Evolutionary conservation across 331 rosid genomes (phyloP).

Genomic region (Acacia concinna): DNA sequence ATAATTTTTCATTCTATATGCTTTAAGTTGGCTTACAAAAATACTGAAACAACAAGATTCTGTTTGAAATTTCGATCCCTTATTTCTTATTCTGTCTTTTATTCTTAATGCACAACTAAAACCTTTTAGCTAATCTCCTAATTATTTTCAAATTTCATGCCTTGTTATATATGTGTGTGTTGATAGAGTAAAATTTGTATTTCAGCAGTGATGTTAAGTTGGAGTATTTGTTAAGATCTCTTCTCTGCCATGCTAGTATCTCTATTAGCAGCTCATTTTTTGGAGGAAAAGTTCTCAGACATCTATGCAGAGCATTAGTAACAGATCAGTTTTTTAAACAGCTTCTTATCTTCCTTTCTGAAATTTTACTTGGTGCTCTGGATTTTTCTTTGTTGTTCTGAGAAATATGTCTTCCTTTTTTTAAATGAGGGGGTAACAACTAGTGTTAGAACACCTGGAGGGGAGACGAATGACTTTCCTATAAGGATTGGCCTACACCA

Average conservation of each 20-base stretch:
- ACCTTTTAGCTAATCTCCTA: background rate
- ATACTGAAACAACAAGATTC: background rate
- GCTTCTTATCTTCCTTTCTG: background rate
- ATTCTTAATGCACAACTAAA: background rate
- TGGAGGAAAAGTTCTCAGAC: background rate
- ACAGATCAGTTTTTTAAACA: background rate
- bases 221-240: constrained; percentile 4
- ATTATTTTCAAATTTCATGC: background rate
- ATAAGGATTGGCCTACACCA: too few relatives aligned
- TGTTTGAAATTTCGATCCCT: background rate
- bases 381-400: background rate
- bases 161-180: background rate
- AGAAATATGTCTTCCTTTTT: background rate
- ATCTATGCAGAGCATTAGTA: background rate
- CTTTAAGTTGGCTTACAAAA: constrained; percentile 1
- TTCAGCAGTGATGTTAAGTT: background rate
- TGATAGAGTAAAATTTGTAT: background rate
- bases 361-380: background rate
- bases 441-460: too few relatives aligned
- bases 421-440: too few relatives aligned
- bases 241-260: constrained; percentile 4
- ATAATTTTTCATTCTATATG: background rate
- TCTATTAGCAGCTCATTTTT: background rate
- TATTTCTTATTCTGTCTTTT: background rate
- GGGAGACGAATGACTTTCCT: too few relatives aligned